Conservation (phyloP, 2,329 filamentous ascomycete genomes). For the Aciculosporium take region DNA sequence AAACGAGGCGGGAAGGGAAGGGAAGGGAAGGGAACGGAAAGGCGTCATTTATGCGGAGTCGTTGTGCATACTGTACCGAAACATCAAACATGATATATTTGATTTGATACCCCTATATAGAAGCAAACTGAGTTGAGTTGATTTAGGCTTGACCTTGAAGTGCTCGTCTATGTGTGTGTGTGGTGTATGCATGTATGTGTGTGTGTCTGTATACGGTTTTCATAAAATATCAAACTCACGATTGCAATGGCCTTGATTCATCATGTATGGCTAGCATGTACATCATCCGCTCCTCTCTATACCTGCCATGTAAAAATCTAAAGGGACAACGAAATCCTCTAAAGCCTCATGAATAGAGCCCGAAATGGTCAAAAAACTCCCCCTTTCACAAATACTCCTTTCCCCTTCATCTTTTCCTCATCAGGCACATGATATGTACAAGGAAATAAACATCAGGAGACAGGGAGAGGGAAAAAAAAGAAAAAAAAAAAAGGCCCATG, state of each 20-base stretch:
- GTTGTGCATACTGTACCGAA: background rate
- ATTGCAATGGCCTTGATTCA: background rate
- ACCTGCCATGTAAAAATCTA: background rate
- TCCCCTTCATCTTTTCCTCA: too few relatives aligned
- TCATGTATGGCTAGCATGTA: background rate
- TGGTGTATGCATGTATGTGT: background rate
- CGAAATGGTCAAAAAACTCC: background rate
- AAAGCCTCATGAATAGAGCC: background rate
- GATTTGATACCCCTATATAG: constrained; percentile 2
- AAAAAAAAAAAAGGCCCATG: background rate
- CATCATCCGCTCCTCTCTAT: background rate
- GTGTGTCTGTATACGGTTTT: background rate
- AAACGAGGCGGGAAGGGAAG: background rate
- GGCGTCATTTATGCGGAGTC: background rate
- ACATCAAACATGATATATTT: background rate
- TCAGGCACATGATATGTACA: background rate
- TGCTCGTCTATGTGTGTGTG: background rate
- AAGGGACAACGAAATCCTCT: background rate
- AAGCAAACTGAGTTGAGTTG: background rate
- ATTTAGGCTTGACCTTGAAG: too few relatives aligned
- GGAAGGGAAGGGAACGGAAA: background rate
- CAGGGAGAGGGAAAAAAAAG: too few relatives aligned
- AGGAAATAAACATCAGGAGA: too few relatives aligned
- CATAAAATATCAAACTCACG: too few relatives aligned
- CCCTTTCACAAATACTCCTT: too few relatives aligned